These are phyloP conservation scores for Debaryomycetaceae sp. DNA, from an alignment of 1,139 yeast genomes.

Conservation along the genomic window DNA sequence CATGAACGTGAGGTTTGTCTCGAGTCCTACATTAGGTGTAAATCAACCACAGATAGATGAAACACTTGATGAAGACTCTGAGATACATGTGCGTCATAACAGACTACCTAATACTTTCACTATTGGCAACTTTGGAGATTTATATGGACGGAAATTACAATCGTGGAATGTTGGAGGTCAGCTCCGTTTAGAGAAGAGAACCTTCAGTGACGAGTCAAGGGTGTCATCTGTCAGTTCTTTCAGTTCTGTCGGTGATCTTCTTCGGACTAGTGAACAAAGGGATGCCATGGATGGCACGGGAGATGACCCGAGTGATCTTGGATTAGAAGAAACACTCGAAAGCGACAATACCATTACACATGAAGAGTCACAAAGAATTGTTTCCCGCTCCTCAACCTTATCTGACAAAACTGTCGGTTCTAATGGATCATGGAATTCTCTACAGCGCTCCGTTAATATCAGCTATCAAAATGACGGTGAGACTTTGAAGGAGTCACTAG, in stretches of 20 bases:
- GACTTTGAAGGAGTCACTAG: not conserved
- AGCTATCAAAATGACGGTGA: constrained; percentile 12
- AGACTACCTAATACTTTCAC: not conserved
- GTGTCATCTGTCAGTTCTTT: constrained; percentile 39
- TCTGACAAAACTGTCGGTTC: constrained; percentile 4
- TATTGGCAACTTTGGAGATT: not conserved
- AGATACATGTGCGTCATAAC: not conserved
- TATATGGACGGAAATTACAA: not conserved
- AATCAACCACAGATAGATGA: not conserved
- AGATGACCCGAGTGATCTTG: not conserved
- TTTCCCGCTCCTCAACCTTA: not conserved
- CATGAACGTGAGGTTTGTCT: not conserved
- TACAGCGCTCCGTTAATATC: constrained; percentile 33
- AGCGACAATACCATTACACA: not conserved
- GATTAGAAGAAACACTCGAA: not conserved
- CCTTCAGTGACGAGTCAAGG: constrained; percentile 37
- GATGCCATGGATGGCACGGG: not conserved
- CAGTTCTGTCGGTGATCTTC: constrained; percentile 33
- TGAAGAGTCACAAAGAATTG: not conserved
- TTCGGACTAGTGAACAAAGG: constrained; percentile 10
- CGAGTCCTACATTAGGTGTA: not conserved
- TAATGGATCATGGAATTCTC: constrained; percentile 31
- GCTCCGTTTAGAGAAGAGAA: constrained; percentile 24
- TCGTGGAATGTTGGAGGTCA: not conserved
- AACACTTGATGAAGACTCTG: not conserved